Percentiles rank a stretch among this genome's conserved stretches.
These are phyloP conservation scores for Pichia kudriavzevii DNA, from an alignment of 1,139 yeast species.

Conservation along the genomic window DNA sequence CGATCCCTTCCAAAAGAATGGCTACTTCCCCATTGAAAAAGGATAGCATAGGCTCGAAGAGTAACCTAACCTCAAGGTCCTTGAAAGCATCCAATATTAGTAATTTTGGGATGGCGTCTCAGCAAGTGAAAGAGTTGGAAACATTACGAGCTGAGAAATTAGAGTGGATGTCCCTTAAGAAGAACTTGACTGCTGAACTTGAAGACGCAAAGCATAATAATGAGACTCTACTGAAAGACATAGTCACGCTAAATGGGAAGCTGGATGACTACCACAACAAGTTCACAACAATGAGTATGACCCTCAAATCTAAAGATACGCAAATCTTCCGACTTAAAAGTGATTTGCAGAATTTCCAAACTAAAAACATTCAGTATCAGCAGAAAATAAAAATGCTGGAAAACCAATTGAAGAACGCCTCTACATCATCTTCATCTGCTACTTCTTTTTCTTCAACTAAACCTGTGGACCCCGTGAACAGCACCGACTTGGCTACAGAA, in stretches of 20 bases:
- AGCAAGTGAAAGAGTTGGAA: conserved; percentile 43
- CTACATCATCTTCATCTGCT: no score
- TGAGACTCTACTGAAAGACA: conserved; percentile 37
- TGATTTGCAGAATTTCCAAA: conserved; percentile 50
- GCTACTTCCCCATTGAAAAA: conserved; percentile 62
- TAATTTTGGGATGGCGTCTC: conserved; percentile 19
- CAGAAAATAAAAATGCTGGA: conserved; percentile 13
- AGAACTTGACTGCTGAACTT: conserved; percentile 33
- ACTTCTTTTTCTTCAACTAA: no score
- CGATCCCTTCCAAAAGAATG: conserved; percentile 55
- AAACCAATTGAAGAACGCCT: conserved; percentile 8
- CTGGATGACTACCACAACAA: conserved; percentile 40
- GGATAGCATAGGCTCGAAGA: conserved; percentile 19
- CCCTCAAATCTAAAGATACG: conserved; percentile 58
- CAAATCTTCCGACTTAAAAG: conserved; percentile 52
- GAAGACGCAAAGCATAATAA: conserved; percentile 40
- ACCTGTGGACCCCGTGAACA: no score
- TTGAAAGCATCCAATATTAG: conserved; percentile 21
- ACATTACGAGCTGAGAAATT: conserved; percentile 45
- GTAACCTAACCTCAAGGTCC: conserved; percentile 28
- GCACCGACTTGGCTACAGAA: no score
- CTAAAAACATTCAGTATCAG: conserved; percentile 45
- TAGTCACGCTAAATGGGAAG: conserved; percentile 31
- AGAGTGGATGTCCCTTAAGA: conserved; percentile 42
- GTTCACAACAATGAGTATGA: conserved; percentile 43